A percentile compares a stretch with the other conserved stretches of the same genome.
phyloP scores from a whole-genome alignment of 352 stramenopile species.

The Phytophthora tentaculata region DNA sequence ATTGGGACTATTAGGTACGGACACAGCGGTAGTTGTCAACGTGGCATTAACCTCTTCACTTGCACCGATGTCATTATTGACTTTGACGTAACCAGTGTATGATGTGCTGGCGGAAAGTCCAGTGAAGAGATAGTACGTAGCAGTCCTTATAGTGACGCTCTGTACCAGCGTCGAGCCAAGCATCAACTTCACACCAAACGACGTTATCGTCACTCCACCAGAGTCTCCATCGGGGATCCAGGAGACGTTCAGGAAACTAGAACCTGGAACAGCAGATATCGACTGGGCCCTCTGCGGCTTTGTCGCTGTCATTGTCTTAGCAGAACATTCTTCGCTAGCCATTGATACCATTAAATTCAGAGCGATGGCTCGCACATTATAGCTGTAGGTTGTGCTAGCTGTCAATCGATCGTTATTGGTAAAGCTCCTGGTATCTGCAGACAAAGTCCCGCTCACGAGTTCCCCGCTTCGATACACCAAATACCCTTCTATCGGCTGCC shows the following conservation, averaged over 20 bases:
- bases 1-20: constrained; percentile 32
- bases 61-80: constrained; percentile 44
- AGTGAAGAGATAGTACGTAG: constrained; percentile 41
- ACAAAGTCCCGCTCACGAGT: constrained; percentile 31
- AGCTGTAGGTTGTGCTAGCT: constrained; percentile 54
- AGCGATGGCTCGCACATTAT: constrained; percentile 50
- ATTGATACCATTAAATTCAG: constrained; percentile 46
- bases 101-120: constrained; percentile 35
- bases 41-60: constrained; percentile 26
- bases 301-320: constrained; percentile 44
- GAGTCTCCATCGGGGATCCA: constrained; percentile 54
- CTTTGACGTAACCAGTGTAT: constrained; percentile 42
- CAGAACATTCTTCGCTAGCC: constrained; percentile 41
- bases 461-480: constrained; percentile 60
- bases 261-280: constrained; percentile 12
- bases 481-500: constrained; percentile 51
- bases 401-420: constrained; percentile 43
- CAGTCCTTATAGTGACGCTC: constrained; percentile 22
- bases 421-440: constrained; percentile 29
- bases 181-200: constrained; percentile 48
- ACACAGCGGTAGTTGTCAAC: constrained; percentile 34
- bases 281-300: constrained; percentile 35
- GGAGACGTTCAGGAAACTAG: constrained; percentile 46
- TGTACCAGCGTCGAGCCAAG: constrained; percentile 20
- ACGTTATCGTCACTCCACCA: constrained; percentile 44